Percentiles rank a stretch among this genome's conserved stretches.
These are phyloP conservation scores for Dryas octopetala DNA, from an alignment of 306 rosid species.

Conservation along the genomic window DNA sequence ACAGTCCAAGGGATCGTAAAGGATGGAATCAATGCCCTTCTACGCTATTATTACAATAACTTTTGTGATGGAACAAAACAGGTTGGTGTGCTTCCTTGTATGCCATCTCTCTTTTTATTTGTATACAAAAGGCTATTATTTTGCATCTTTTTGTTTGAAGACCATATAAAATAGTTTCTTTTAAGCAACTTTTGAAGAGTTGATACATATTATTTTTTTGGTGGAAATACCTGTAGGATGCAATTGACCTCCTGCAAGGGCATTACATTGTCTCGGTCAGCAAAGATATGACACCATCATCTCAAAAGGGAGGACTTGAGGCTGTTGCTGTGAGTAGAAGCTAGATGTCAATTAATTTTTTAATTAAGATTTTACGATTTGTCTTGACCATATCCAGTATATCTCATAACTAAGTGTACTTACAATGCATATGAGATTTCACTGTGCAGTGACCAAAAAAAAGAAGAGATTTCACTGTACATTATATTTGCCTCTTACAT, in stretches of 20 bases:
- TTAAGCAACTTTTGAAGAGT: neutral
- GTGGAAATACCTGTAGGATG: conserved; percentile 59
- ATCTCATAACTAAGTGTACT: too few relatives aligned
- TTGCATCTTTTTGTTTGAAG: neutral
- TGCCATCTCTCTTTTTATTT: neutral
- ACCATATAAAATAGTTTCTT: neutral
- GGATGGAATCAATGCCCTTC: conserved; percentile 76
- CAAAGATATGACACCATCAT: conserved; percentile 62
- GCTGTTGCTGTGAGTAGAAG: conserved; percentile 81
- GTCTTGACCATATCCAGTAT: neutral
- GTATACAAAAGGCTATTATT: too few relatives aligned
- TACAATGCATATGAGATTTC: too few relatives aligned
- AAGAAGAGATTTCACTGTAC: too few relatives aligned
- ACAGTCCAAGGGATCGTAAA: conserved; percentile 71
- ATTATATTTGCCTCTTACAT: neutral
- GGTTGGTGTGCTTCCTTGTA: conserved; percentile 45
- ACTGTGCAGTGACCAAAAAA: too few relatives aligned
- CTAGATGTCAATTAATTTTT: conserved; percentile 17
- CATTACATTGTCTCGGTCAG: conserved; percentile 85
- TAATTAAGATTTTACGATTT: conserved; percentile 18
- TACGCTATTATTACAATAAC: conserved; percentile 83
- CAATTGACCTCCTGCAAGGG: conserved; percentile 98
- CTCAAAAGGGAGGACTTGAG: conserved; percentile 88
- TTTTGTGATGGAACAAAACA: conserved; percentile 88
- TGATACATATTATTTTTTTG: neutral